Evolutionary conservation across 768 basidiomycete genomes (phyloP).

Genomic region (Amanita thiersii): DNA sequence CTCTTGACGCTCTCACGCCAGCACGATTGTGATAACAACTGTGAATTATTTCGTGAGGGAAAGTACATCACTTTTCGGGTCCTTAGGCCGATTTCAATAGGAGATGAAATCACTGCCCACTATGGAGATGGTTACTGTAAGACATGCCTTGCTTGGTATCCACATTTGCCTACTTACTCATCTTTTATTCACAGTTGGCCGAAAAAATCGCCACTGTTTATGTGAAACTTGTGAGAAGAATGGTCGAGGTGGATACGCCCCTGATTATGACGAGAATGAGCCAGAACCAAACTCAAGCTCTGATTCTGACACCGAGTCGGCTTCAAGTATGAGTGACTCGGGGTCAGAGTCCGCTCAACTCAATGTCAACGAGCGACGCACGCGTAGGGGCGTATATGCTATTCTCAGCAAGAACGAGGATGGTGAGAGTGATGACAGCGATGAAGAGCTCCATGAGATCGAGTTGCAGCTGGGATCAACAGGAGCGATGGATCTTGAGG

Average conservation of each 20-base stretch:
- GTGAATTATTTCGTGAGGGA: constrained; percentile 82
- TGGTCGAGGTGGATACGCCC: constrained; percentile 68
- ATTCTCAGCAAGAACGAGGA: constrained; percentile 52
- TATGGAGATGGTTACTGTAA: constrained; percentile 88
- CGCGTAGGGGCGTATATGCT: constrained; percentile 76
- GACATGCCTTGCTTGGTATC: constrained; percentile 20
- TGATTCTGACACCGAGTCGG: constrained; percentile 31
- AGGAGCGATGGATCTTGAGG: too few relatives aligned
- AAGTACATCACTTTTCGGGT: constrained; percentile 86
- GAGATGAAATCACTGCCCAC: constrained; percentile 85
- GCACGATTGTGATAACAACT: constrained; percentile 90
- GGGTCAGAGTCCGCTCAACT: constrained; percentile 26
- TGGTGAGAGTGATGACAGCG: constrained; percentile 49
- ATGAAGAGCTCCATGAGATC: constrained; percentile 39
- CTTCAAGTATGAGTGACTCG: constrained; percentile 32
- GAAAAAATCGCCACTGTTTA: constrained; percentile 48
- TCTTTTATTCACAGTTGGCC: constrained; percentile 24
- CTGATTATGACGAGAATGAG: constrained; percentile 29
- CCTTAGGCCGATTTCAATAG: constrained; percentile 65
- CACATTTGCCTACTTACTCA: constrained; percentile 10
- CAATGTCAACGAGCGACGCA: constrained; percentile 74
- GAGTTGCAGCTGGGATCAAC: too few relatives aligned
- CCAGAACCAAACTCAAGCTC: constrained; percentile 46
- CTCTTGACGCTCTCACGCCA: constrained; percentile 23
- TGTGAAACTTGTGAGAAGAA: constrained; percentile 83